Evolutionary conservation across 1,284 basidiomycete genomes (phyloP).

Genomic region (Chalciporus sp.): DNA sequence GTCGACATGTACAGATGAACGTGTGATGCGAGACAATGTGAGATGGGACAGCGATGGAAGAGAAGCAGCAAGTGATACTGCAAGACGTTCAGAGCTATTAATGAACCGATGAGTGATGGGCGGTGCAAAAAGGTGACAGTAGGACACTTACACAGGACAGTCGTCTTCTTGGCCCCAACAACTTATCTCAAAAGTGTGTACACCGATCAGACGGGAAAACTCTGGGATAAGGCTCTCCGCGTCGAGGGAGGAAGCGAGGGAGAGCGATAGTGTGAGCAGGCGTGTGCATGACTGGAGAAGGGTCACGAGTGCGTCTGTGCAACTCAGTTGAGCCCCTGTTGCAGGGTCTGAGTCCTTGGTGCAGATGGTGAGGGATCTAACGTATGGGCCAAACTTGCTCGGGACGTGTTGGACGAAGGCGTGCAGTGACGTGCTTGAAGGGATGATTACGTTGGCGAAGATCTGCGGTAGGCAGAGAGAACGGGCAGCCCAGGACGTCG

Average conservation of each 20-base stretch:
- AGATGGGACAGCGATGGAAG: conserved; percentile 57
- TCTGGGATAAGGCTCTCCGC: conserved; percentile 48
- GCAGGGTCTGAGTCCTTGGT: conserved; percentile 44
- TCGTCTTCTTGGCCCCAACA: conserved; percentile 55
- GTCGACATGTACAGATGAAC: conserved; percentile 58
- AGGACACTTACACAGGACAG: conserved; percentile 56
- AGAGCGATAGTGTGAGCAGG: conserved; percentile 53
- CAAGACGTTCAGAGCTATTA: conserved; percentile 67
- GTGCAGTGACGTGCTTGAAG: conserved; percentile 45
- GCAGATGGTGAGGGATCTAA: conserved; percentile 56
- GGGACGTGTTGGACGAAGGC: conserved; percentile 62
- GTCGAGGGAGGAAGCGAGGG: conserved; percentile 54
- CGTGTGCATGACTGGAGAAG: conserved; percentile 53
- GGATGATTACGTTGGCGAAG: conserved; percentile 60
- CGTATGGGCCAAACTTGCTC: conserved; percentile 50
- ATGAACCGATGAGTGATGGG: conserved; percentile 9
- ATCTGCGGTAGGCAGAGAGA: conserved; percentile 56
- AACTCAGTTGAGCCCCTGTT: conserved; percentile 31
- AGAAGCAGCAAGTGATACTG: conserved; percentile 67
- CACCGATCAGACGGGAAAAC: conserved; percentile 51
- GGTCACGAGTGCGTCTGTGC: conserved; percentile 50
- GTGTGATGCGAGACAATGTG: conserved; percentile 62
- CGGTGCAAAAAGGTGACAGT: background rate
- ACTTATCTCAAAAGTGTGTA: conserved; percentile 49
- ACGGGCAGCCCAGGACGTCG: conserved; percentile 50